Evolutionary conservation across 1,284 basidiomycete species (phyloP).

Genomic region (Puccinia horiana): DNA sequence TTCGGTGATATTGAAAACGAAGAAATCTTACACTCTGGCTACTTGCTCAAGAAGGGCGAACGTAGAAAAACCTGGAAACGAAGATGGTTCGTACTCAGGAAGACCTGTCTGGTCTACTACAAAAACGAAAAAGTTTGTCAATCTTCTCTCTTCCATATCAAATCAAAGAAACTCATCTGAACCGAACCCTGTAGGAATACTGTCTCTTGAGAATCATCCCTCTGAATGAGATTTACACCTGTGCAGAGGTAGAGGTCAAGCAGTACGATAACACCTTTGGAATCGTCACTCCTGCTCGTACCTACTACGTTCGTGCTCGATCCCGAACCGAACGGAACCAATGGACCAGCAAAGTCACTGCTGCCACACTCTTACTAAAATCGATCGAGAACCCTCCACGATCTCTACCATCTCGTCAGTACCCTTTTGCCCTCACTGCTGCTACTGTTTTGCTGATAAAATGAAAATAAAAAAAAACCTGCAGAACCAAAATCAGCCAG

Average conservation of each 20-base stretch:
- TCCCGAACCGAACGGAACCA: slow-evolving; percentile 71
- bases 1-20: slow-evolving; percentile 49
- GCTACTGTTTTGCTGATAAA: neutral
- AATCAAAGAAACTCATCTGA: neutral
- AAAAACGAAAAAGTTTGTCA: slow-evolving; percentile 74
- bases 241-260: slow-evolving; percentile 83
- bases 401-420: neutral
- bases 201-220: slow-evolving; percentile 86
- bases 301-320: slow-evolving; percentile 87
- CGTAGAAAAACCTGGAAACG: slow-evolving; percentile 98
- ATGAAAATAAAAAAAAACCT: neutral
- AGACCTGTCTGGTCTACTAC: slow-evolving; percentile 92
- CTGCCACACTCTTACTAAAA: slow-evolving; percentile 64
- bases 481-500: neutral
- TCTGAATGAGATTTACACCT: slow-evolving; percentile 83
- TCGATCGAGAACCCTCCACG: slow-evolving; percentile 7
- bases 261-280: slow-evolving; percentile 86
- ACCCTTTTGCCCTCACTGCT: neutral
- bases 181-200: slow-evolving; percentile 67
- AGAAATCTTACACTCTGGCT: slow-evolving; percentile 63
- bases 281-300: slow-evolving; percentile 84
- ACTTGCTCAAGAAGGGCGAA: slow-evolving; percentile 93
- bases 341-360: slow-evolving; percentile 83
- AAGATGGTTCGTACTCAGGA: slow-evolving; percentile 93
- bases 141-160: neutral